Base-by-base conservation (phyloP, 1,139 yeast species). In the Pichia sp. region DNA sequence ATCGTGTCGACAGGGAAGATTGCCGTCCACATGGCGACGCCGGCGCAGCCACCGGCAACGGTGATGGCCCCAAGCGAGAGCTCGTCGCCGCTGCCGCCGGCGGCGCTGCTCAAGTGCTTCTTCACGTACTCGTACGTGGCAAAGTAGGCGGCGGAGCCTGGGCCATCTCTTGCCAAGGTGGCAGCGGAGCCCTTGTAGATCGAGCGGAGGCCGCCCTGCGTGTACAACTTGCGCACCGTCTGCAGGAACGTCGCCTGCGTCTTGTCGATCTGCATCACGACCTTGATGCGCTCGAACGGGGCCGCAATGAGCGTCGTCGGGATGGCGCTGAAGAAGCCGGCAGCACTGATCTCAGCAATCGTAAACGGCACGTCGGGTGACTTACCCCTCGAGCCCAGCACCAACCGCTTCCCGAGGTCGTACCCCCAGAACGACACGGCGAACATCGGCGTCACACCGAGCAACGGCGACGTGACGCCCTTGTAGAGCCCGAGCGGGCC, bases 391-490 rank as follows among this genome's bases (percentile, higher is more conserved):
- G 67, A 31, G 6, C 73, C 63, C 1, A 77, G 63, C 4, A 92
- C 95, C 10, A 92, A 58, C 60, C 83, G 81, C 73, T 91, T 91
- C 59, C 98, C 98, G 55, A 90, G 77, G 67, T 91, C 98, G 73
- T 93, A 93, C 67, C 98, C 98, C 98, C 98, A 92, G 76, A 93
- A 93, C 2, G 96, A 88, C 38, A 93, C 95, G 10, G 98, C 98
- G 75, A 93, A 93, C 90, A 93, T 93, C 44, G 99, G 99, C 0
- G 98, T 93, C 33, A 93, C 98, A 36, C 99, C 99, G 33, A 88
- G 71, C 52, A 93, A 75, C 6, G 99, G 99, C 0, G 88, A 83
- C 58, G 86, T 70, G 0, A 96, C 91, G 41, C 97, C 97, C 69
- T 90, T 90, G 71, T 92, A 93, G 60, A 93, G 80, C 1, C 97